A percentile compares a stretch with the other conserved stretches of the same genome.
These are phyloP conservation scores for Tetrapisispora taiwanensis DNA, from an alignment of 805 yeast genomes.

Conservation along the genomic window DNA sequence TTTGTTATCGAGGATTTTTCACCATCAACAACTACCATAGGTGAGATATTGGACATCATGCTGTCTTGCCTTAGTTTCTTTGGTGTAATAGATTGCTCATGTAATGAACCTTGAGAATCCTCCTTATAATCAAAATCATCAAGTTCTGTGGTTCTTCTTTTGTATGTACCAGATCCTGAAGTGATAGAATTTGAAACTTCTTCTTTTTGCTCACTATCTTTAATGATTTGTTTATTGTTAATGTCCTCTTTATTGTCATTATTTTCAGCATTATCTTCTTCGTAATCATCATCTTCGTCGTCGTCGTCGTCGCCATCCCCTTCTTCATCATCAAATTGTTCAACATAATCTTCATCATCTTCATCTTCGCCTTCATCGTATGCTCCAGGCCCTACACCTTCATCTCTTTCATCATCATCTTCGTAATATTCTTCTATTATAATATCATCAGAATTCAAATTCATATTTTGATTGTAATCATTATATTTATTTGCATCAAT, in stretches of 20 bases:
- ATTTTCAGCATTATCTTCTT: constrained; percentile 8
- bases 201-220: constrained; percentile 1
- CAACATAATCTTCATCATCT: constrained; percentile 9
- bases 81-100: constrained; percentile 12
- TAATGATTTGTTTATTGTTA: constrained; percentile 3
- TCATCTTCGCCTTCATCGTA: constrained; percentile 8
- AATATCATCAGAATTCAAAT: constrained; percentile 8
- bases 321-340: constrained; percentile 7
- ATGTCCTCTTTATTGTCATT: constrained; percentile 9
- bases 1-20: neutral
- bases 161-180: constrained; percentile 10
- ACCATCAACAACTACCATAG: constrained; percentile 1
- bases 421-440: constrained; percentile 16
- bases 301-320: constrained; percentile 8
- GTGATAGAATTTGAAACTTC: constrained; percentile 3
- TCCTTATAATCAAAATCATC: constrained; percentile 21
- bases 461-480: constrained; percentile 3
- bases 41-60: constrained; percentile 6
- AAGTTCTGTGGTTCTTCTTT: constrained; percentile 22
- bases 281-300: constrained; percentile 2
- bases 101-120: constrained; percentile 2
- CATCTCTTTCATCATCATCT: constrained; percentile 5
- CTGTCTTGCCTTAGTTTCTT: constrained; percentile 15
- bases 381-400: constrained; percentile 4
- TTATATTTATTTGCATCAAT: constrained; percentile 17